Base-by-base conservation (phyloP, 352 stramenopile genomes). In the Phytophthora boehmeriae region DNA sequence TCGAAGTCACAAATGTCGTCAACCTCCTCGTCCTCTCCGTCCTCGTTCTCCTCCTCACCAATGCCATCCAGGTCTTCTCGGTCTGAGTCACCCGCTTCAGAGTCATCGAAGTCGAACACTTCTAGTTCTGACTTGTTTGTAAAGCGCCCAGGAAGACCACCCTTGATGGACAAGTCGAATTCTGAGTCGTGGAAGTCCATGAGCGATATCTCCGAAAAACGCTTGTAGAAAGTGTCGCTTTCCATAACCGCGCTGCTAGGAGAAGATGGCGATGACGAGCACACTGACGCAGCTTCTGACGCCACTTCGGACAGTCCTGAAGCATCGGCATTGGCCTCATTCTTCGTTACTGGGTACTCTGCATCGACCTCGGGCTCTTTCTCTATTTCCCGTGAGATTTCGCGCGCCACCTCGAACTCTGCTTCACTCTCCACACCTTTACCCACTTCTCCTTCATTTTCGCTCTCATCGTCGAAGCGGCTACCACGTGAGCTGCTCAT, bases 161-260 rank as follows among this genome's bases (percentile, higher is more conserved):
- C 76, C 48, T 75, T 70, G 32, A 85, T 58, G 1, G 73, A 68
- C 22, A 90, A 54, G 3, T 80, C 64, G 49, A 80, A 90, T 47
- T 85, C 78, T 13, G 76, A 87, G 69, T 90, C 80, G 64, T 90
- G 78, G 65, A 90, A 88, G 39, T 83, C 75, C 43, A 73, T 72
- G 23, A 86, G 68, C n/a, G 76, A 82, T 2, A 81, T 6, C 57
- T 83, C 74, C 5, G 74, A 83, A 38, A 83, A 77, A 6, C 74
- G 74, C 28, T 75, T 69, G 54, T 78, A 77, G 45, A 80, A 80
- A 47, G 73, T 65, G 38, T 81, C 65, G 20, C 59, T 73, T 51
- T 70, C 44, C 46, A 76, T 59, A 23, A 73, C 63, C 11, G 49
- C 51, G 25, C 63, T 80, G 42, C 66, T 80, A 0, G 71, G 68